Conservation (phyloP, 768 basidiomycete species). For the Cystofilobasidium capitatum region DNA sequence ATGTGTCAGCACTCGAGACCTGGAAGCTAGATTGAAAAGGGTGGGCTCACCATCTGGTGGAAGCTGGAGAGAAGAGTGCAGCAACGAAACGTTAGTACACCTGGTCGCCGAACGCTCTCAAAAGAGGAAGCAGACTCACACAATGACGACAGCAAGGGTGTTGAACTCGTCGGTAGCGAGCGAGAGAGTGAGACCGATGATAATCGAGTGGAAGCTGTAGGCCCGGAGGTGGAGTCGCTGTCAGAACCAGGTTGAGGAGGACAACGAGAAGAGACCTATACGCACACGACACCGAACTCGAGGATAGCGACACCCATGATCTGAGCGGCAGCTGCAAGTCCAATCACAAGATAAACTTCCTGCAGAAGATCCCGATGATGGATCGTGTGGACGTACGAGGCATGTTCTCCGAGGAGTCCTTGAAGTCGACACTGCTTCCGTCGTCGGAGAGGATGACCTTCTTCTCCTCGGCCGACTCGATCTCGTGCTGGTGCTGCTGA, state of each 20-base stretch:
- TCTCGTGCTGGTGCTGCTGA: conserved; percentile 23
- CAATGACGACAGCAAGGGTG: conserved; percentile 75
- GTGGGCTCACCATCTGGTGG: conserved; percentile 58
- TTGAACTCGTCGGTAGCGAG: conserved; percentile 64
- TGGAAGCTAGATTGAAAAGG: neutral
- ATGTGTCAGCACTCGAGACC: neutral
- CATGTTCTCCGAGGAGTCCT: conserved; percentile 1
- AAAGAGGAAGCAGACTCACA: too few species aligned
- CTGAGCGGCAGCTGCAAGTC: conserved; percentile 56
- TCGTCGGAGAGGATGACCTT: neutral
- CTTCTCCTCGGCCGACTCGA: neutral
- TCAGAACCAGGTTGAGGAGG: conserved; percentile 58
- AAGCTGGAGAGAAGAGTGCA: too few species aligned
- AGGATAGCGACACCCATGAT: conserved; percentile 79
- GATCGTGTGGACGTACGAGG: neutral
- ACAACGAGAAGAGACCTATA: neutral
- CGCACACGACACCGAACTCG: conserved; percentile 67
- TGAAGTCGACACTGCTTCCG: neutral
- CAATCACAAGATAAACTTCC: too few species aligned
- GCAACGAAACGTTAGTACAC: too few species aligned
- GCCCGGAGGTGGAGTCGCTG: neutral
- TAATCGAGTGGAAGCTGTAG: conserved; percentile 38
- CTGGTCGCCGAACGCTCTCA: too few species aligned
- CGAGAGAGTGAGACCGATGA: conserved; percentile 86
- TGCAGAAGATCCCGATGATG: neutral